Evolutionary conservation across 176 grass and related monocot genomes (phyloP).

Genomic region (maize (Zea mays)): DNA sequence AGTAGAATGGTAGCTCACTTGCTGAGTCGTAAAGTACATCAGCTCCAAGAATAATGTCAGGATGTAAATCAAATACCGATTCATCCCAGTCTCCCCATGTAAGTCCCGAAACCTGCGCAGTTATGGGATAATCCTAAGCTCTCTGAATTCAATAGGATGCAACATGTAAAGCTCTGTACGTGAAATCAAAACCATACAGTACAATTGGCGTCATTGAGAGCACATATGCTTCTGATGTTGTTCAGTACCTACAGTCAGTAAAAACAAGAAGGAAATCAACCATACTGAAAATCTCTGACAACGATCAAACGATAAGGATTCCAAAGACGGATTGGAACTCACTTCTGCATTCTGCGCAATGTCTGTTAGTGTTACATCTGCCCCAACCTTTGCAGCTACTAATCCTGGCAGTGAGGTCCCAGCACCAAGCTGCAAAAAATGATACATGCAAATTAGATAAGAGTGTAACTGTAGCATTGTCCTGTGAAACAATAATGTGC

Average conservation of each 20-base stretch:
- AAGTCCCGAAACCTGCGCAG: constrained; percentile 66
- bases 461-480: not conserved
- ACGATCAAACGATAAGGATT: constrained; percentile 1
- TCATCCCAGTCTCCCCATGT: constrained; percentile 82
- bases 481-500: not conserved
- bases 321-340: not conserved
- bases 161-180: not conserved
- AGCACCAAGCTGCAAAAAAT: constrained; percentile 64
- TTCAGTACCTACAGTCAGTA: constrained; percentile 59
- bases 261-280: constrained; percentile 1
- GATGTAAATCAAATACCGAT: constrained; percentile 59
- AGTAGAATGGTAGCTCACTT: constrained; percentile 44
- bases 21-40: constrained; percentile 78
- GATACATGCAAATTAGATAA: not conserved
- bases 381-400: constrained; percentile 77
- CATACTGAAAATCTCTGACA: not conserved
- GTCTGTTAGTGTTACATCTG: constrained; percentile 70
- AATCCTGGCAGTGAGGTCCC: constrained; percentile 75
- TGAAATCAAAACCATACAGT: constrained; percentile 45
- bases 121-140: not conserved
- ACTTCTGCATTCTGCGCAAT: constrained; percentile 58
- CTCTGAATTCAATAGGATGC: not conserved
- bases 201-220: constrained; percentile 57
- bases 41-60: constrained; percentile 77
- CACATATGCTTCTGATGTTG: constrained; percentile 66